A percentile compares a stretch with the other conserved stretches of the same genome.
Conservation (phyloP, 169 alveolate genomes). For the Plasmodium chabaudi region DNA sequence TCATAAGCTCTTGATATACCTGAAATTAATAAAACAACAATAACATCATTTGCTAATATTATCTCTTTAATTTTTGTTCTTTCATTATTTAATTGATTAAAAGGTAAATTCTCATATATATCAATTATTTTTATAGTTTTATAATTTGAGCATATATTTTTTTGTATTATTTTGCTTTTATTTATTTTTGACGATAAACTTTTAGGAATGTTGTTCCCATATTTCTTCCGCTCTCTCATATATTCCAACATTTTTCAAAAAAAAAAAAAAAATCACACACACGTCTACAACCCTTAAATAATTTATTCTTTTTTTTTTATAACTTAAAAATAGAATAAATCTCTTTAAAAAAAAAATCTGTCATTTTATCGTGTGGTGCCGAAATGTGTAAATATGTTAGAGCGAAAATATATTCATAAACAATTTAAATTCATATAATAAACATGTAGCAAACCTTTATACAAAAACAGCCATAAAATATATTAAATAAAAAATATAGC, state of each 20-base stretch:
- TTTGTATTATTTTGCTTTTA: conserved; percentile 54
- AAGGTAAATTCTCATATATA: conserved; percentile 79
- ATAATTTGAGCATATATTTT: conserved; percentile 24
- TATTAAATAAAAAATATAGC: too few species aligned
- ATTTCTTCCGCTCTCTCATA: conserved; percentile 64
- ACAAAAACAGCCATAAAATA: too few species aligned
- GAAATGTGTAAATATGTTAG: too few species aligned
- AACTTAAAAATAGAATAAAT: too few species aligned
- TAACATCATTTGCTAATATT: conserved; percentile 80
- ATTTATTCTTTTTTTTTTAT: too few species aligned
- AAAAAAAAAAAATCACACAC: too few species aligned
- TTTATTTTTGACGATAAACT: conserved; percentile 67
- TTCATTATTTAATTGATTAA: conserved; percentile 72
- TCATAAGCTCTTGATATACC: conserved; percentile 84
- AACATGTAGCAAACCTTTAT: too few species aligned
- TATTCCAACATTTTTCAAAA: conserved; percentile 44
- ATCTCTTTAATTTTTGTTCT: conserved; percentile 81
- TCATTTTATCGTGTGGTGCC: too few species aligned
- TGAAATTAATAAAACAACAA: conserved; percentile 78
- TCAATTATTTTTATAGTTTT: conserved; percentile 77
- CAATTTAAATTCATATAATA: too few species aligned
- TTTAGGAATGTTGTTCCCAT: conserved; percentile 66
- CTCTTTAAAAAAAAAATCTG: too few species aligned
- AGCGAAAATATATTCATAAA: too few species aligned
- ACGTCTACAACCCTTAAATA: neutral